These are phyloP conservation scores for Hyaloscypha hepaticicola DNA, from an alignment of 495 filamentous ascomycete species.

Conservation along the genomic window DNA sequence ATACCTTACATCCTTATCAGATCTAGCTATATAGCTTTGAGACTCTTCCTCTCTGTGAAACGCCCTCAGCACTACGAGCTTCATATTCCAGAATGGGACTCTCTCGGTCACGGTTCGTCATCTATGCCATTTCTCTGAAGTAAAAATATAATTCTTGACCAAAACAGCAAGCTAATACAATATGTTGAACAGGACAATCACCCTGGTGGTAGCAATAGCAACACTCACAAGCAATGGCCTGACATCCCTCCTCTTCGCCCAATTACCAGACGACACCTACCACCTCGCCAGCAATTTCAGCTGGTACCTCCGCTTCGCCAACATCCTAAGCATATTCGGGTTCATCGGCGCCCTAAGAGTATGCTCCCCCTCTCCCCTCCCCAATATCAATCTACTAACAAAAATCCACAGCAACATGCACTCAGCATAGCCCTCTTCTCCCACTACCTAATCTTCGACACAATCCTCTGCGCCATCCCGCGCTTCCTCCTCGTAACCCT, in stretches of 20 bases:
- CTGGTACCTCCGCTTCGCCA: constrained; percentile 31
- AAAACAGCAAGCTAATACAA: background rate
- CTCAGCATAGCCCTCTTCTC: constrained; percentile 29
- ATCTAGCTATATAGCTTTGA: background rate
- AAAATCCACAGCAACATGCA: constrained; percentile 26
- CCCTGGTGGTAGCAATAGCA: constrained; percentile 22
- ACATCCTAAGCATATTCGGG: constrained; percentile 30
- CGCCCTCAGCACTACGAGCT: background rate
- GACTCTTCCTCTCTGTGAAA: background rate
- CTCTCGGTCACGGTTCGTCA: background rate
- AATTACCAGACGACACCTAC: constrained; percentile 31
- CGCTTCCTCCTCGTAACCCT: constrained; percentile 28
- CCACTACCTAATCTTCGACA: constrained; percentile 29
- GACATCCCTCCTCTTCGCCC: constrained; percentile 21
- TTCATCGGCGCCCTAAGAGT: constrained; percentile 29
- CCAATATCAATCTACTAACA: background rate
- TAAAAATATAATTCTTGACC: background rate
- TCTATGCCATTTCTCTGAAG: background rate
- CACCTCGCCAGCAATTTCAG: constrained; percentile 27
- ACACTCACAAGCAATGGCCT: constrained; percentile 26
- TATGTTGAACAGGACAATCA: constrained; percentile 25
- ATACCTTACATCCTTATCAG: background rate
- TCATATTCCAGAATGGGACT: background rate
- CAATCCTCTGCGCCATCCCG: constrained; percentile 26
- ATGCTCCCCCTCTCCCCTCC: background rate